A percentile compares a stretch with the other conserved stretches of the same genome.
phyloP scores from a whole-genome alignment of 2,329 filamentous ascomycete species.

The Tolypocladium ovalisporum region DNA sequence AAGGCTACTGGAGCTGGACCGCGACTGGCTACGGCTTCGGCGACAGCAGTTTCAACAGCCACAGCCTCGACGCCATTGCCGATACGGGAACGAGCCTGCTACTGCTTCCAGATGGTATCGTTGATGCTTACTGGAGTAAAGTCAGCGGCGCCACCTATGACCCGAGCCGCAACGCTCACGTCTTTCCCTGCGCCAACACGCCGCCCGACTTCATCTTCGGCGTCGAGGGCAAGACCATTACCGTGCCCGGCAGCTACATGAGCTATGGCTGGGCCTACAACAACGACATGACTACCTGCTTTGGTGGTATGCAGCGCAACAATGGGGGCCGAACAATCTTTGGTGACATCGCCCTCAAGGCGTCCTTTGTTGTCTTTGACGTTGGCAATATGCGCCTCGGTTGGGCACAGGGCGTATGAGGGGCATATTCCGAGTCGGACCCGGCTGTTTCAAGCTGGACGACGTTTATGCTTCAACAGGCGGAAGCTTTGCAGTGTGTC shows the following conservation, averaged over 20 bases:
- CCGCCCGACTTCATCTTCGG: background rate
- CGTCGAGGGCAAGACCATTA: background rate
- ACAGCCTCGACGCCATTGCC: constrained; percentile 31
- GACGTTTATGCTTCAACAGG: background rate
- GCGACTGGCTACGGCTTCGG: constrained; percentile 11
- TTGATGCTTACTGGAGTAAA: constrained; percentile 34
- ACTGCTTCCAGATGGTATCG: constrained; percentile 41
- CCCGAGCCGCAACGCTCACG: background rate
- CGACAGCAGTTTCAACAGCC: constrained; percentile 2
- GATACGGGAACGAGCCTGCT: constrained; percentile 55
- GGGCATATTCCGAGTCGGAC: too few relatives aligned
- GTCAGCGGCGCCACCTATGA: background rate
- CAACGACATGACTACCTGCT: constrained; percentile 37
- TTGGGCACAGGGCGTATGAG: background rate
- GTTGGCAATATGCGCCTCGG: constrained; percentile 40
- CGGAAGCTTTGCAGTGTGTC: background rate
- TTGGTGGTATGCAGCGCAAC: constrained; percentile 49
- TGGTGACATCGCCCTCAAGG: constrained; percentile 49
- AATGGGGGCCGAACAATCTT: constrained; percentile 42
- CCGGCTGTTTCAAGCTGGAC: background rate
- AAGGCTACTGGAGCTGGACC: constrained; percentile 49
- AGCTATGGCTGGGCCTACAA: background rate
- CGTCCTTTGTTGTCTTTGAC: constrained; percentile 46
- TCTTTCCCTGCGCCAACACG: background rate
- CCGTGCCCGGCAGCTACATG: background rate